Conservation (phyloP, 208 protist genomes). For the Borovskyia barvae region DNA sequence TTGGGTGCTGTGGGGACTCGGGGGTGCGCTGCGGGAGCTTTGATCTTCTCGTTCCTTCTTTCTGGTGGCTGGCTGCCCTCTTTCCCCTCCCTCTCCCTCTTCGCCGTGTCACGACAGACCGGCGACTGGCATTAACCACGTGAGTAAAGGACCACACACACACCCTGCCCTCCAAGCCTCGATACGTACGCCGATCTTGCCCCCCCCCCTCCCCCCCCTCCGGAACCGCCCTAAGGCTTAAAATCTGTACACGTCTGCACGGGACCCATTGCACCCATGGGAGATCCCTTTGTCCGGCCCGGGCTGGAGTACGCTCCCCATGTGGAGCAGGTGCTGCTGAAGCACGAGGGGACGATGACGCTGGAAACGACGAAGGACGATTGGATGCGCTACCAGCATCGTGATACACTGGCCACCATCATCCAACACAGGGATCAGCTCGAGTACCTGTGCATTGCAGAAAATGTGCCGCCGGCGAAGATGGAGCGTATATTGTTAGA, state of each 20-base stretch:
- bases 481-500: conserved; percentile 81
- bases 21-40: no score
- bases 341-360: conserved; percentile 82
- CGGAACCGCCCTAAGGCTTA: no score
- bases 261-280: no score
- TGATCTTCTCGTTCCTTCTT: background rate
- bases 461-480: conserved; percentile 75
- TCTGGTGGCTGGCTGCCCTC: background rate
- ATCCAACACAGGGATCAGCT: conserved; percentile 69
- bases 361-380: conserved; percentile 82
- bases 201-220: no score
- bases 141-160: no score
- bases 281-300: conserved; percentile 87
- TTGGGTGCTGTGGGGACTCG: no score
- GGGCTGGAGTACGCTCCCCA: conserved; percentile 83
- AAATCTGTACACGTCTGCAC: no score
- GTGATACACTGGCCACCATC: conserved; percentile 82
- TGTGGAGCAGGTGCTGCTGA: conserved; percentile 80
- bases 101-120: background rate
- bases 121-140: no score
- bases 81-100: background rate
- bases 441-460: conserved; percentile 67
- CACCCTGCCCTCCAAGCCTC: no score
- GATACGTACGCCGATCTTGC: no score
- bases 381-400: conserved; percentile 86